phyloP scores from a whole-genome alignment of 177 flowering plant species.

The Tripterygium wilfordii region DNA sequence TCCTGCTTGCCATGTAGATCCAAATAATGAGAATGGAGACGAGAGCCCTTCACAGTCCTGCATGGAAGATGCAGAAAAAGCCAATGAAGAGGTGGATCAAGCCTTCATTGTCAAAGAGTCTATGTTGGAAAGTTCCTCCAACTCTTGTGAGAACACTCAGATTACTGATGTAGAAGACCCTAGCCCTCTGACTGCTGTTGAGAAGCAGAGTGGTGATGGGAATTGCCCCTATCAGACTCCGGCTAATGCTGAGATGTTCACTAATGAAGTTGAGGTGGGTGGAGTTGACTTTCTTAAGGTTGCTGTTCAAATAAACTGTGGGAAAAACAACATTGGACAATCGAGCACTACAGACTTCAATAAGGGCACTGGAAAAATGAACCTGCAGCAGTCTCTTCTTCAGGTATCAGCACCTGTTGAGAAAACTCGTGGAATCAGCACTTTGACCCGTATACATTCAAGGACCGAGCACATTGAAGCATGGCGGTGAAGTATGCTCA shows the following conservation, averaged over 20 bases:
- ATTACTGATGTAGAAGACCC: slow-evolving; percentile 11
- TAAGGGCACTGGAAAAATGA: slow-evolving; percentile 13
- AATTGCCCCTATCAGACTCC: slow-evolving; percentile 12
- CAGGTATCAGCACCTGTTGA: slow-evolving; percentile 17
- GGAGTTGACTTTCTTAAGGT: slow-evolving; percentile 5
- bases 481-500: slow-evolving; percentile 20
- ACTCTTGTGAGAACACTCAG: slow-evolving; percentile 15
- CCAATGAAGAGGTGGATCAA: slow-evolving; percentile 16
- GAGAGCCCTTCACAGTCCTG: slow-evolving; percentile 23
- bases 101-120: slow-evolving; percentile 15
- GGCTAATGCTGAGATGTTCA: slow-evolving; percentile 8
- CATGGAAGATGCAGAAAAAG: slow-evolving; percentile 9
- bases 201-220: slow-evolving; percentile 16
- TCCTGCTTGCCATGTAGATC: slow-evolving; percentile 22
- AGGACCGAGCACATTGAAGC: slow-evolving; percentile 40
- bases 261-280: slow-evolving; percentile 7
- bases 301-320: slow-evolving; percentile 4
- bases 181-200: slow-evolving; percentile 15
- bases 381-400: slow-evolving; percentile 15
- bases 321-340: slow-evolving; percentile 20
- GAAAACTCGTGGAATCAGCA: slow-evolving; percentile 33
- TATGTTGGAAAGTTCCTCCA: slow-evolving; percentile 13
- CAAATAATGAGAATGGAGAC: slow-evolving; percentile 35
- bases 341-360: slow-evolving; percentile 23
- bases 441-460: slow-evolving; percentile 30